A percentile compares a stretch with the other conserved stretches of the same genome.
Conservation (phyloP, 148 eudicot genomes). For the Tetragonia tetragonoides region DNA sequence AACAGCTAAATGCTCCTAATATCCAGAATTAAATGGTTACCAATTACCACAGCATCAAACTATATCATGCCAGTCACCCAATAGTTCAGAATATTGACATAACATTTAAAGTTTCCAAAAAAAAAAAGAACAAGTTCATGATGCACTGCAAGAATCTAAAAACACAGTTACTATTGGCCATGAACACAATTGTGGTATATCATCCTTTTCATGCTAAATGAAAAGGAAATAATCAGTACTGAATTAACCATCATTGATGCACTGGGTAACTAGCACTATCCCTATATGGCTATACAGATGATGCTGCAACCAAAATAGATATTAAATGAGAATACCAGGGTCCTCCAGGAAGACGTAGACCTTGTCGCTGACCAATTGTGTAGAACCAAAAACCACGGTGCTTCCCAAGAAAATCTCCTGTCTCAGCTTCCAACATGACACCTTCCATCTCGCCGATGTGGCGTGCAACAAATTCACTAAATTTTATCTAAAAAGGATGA, state of each 20-base stretch:
- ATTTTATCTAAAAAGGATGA: slow-evolving; percentile 59
- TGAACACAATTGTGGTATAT: background rate
- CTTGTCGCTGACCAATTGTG: slow-evolving; percentile 98
- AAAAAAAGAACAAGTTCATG: background rate
- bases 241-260: background rate
- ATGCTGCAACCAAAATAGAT: background rate
- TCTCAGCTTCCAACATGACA: slow-evolving; percentile 91
- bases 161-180: background rate
- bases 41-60: background rate
- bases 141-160: background rate
- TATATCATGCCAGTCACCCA: background rate
- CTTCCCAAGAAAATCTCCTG: slow-evolving; percentile 82
- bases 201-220: background rate
- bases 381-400: slow-evolving; percentile 97
- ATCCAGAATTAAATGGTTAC: background rate
- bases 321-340: slow-evolving; percentile 61
- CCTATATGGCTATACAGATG: background rate
- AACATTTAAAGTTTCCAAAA: background rate
- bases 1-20: background rate
- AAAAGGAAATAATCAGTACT: background rate
- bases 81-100: background rate
- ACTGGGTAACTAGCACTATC: background rate
- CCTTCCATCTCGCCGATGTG: slow-evolving; percentile 97
- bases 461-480: slow-evolving; percentile 93
- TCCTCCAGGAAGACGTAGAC: slow-evolving; percentile 92